A percentile compares a stretch with the other conserved stretches of the same genome.
Conservation (phyloP, 306 rosid genomes). For the Casuarina cunninghamiana region DNA sequence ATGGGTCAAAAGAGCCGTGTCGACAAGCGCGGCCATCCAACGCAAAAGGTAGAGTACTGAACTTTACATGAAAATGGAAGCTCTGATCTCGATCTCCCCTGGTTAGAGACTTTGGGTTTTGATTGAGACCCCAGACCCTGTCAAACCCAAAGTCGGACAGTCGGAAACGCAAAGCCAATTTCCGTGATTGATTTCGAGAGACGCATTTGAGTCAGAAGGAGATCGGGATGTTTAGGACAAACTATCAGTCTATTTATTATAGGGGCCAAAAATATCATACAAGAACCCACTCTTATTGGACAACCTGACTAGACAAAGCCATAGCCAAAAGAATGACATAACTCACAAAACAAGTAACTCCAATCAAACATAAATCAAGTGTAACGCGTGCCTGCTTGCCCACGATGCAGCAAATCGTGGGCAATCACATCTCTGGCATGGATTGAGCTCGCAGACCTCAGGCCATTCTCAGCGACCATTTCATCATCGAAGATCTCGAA, state of each 20-base stretch:
- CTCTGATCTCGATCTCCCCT: not conserved
- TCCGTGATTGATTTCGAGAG: not conserved
- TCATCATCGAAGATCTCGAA: conserved; percentile 69
- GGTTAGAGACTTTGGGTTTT: not conserved
- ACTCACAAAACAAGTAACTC: not conserved
- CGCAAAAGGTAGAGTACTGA: not conserved
- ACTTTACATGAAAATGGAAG: not conserved
- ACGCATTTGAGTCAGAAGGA: not conserved
- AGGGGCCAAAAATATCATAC: conserved; percentile 6
- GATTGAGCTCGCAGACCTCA: conserved; percentile 36
- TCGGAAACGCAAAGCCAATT: no score
- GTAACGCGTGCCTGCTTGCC: conserved; percentile 52
- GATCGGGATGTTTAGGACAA: not conserved
- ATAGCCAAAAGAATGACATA: conserved; percentile 42
- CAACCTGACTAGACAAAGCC: conserved; percentile 24
- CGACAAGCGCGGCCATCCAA: conserved; percentile 24
- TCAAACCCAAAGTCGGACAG: not conserved
- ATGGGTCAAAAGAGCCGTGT: conserved; percentile 8
- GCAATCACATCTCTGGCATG: conserved; percentile 77
- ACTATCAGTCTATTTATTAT: conserved; percentile 19
- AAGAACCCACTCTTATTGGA: conserved; percentile 22
- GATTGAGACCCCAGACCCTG: not conserved
- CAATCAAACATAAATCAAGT: not conserved
- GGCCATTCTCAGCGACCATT: conserved; percentile 49
- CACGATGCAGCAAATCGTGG: conserved; percentile 71